phyloP scores from a whole-genome alignment of 2,329 filamentous ascomycete genomes.

The Gnomoniopsis sp. region DNA sequence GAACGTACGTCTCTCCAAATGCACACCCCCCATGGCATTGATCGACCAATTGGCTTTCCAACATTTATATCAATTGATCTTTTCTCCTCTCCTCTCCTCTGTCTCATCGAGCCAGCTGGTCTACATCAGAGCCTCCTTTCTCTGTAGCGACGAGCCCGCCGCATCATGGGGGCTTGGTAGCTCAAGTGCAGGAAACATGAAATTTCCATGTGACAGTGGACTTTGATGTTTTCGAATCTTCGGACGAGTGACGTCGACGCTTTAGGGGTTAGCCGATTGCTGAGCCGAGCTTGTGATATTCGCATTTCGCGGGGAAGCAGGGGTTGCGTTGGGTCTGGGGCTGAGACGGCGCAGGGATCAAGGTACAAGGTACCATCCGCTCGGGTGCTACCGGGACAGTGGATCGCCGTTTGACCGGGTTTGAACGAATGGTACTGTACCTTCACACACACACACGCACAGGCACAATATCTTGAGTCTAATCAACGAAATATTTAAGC shows the following conservation, averaged over 20 bases:
- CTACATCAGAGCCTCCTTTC: not conserved
- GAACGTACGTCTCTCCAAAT: constrained; percentile 1
- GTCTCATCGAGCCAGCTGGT: too few species aligned
- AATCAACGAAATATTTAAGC: too few species aligned
- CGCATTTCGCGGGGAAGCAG: constrained; percentile 10
- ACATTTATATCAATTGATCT: not conserved
- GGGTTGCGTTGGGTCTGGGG: not conserved
- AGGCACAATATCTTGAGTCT: too few species aligned
- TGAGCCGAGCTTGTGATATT: constrained; percentile 18
- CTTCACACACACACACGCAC: too few species aligned
- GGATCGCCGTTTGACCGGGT: not conserved
- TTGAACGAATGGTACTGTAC: not conserved
- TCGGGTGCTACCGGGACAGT: not conserved
- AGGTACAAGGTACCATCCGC: not conserved
- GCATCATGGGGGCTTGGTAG: not conserved
- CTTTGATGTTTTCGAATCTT: not conserved
- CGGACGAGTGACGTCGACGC: constrained; percentile 15
- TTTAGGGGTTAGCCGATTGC: constrained; percentile 17
- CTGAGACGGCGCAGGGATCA: not conserved
- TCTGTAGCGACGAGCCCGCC: too few species aligned
- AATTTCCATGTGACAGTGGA: constrained; percentile 12
- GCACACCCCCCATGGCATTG: not conserved
- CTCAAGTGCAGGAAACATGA: not conserved
- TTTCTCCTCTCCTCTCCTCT: not conserved
- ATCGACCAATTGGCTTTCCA: not conserved